Percentiles rank a stretch among this genome's conserved stretches.
Evolutionary conservation across 768 basidiomycete genomes (phyloP).

Genomic region (Tricholoma furcatifolium): DNA sequence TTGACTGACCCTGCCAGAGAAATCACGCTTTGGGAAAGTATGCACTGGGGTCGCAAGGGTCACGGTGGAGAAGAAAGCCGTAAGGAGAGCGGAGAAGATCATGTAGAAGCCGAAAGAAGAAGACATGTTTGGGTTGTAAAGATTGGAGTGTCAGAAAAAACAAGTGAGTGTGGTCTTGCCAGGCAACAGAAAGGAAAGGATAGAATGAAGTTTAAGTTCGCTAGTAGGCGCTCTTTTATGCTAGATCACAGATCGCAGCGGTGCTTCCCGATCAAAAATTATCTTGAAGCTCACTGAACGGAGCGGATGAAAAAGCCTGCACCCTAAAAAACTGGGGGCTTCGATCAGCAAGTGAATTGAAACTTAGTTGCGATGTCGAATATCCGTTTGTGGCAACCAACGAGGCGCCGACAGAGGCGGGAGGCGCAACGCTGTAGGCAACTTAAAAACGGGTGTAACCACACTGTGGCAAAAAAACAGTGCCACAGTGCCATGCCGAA

Average conservation of each 20-base stretch:
- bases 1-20: slow-evolving; percentile 14
- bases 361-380: background rate
- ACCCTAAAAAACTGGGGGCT: background rate
- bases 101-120: slow-evolving; percentile 10
- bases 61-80: slow-evolving; percentile 8
- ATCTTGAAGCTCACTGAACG: background rate
- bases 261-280: background rate
- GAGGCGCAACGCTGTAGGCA: background rate
- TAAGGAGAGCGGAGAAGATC: slow-evolving; percentile 10
- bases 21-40: slow-evolving; percentile 9
- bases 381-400: background rate
- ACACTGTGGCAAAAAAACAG: background rate
- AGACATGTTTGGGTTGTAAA: slow-evolving; percentile 6
- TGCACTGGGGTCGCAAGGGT: slow-evolving; percentile 11
- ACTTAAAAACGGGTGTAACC: no score
- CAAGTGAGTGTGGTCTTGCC: background rate
- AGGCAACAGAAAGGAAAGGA: background rate
- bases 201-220: background rate
- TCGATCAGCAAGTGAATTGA: background rate
- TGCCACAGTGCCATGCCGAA: background rate
- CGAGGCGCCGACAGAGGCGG: background rate
- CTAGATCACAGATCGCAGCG: background rate
- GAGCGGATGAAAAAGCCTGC: background rate
- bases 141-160: background rate
- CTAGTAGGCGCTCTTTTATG: slow-evolving; percentile 4